phyloP scores from a whole-genome alignment of 495 filamentous ascomycete species.

The Penicillium cosmopolitanum region DNA sequence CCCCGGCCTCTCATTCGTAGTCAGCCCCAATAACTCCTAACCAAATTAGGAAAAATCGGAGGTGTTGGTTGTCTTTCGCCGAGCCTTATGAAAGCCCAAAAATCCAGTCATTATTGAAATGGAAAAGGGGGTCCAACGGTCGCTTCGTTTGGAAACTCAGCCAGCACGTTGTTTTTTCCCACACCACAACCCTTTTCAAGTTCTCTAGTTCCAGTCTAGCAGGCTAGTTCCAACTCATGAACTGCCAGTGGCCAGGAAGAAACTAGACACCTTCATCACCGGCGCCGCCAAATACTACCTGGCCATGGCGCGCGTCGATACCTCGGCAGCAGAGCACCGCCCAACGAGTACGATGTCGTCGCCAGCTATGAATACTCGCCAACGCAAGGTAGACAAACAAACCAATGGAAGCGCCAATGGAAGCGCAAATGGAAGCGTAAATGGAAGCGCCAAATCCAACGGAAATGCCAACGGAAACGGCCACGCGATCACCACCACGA shows the following conservation, averaged over 20 bases:
- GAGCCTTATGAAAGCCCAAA: not conserved
- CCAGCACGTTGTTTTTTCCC: not conserved
- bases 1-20: slow-evolving; percentile 1
- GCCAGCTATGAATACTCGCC: slow-evolving; percentile 2
- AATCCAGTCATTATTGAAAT: not conserved
- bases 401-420: not conserved
- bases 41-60: not conserved
- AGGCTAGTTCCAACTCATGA: slow-evolving; percentile 1
- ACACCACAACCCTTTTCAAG: not conserved
- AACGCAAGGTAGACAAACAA: not conserved
- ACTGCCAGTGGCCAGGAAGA: not conserved
- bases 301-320: slow-evolving; percentile 3
- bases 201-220: not conserved
- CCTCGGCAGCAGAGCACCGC: not conserved
- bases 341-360: not conserved
- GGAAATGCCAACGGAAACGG: slow-evolving; percentile 19
- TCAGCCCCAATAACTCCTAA: slow-evolving; percentile 1
- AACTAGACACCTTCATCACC: not conserved
- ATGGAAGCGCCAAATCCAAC: not conserved
- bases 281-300: not conserved
- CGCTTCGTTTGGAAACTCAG: not conserved
- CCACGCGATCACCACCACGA: not conserved
- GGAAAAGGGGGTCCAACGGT: not conserved
- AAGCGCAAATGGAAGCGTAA: not conserved
- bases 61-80: not conserved